phyloP scores from a whole-genome alignment of 768 basidiomycete species.

The Lactifluus piperatus region DNA sequence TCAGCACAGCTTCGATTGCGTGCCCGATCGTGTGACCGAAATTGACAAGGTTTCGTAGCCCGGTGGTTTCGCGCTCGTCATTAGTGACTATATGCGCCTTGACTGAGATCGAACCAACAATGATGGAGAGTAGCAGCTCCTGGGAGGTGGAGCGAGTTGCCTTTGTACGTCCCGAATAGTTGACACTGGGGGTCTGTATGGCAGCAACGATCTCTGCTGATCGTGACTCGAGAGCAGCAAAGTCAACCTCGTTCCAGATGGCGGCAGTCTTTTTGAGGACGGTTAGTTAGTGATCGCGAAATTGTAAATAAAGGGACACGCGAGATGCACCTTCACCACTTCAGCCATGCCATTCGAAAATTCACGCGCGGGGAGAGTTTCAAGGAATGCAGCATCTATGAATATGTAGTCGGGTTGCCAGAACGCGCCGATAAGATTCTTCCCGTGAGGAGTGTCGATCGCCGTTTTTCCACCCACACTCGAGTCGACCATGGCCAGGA shows the following conservation, averaged over 20 bases:
- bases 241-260: constrained; percentile 94
- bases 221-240: constrained; percentile 78
- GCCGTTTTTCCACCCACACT: constrained; percentile 97
- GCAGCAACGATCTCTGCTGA: constrained; percentile 81
- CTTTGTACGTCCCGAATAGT: constrained; percentile 48
- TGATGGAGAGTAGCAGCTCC: constrained; percentile 80
- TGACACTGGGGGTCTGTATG: constrained; percentile 59
- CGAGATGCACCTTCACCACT: constrained; percentile 73
- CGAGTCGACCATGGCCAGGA: constrained; percentile 98
- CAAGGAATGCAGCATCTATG: constrained; percentile 93
- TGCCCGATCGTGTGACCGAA: constrained; percentile 99
- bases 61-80: constrained; percentile 87
- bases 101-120: constrained; percentile 87
- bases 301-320: neutral
- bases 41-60: constrained; percentile 96
- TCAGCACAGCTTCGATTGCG: constrained; percentile 94
- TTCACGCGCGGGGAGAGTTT: constrained; percentile 84
- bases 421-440: constrained; percentile 97
- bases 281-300: neutral
- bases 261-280: constrained; percentile 74
- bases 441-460: constrained; percentile 97
- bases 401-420: constrained; percentile 98
- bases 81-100: constrained; percentile 96
- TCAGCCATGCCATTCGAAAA: constrained; percentile 99
- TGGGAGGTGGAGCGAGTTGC: constrained; percentile 66